phyloP scores from a whole-genome alignment of 345 rosid species.

The Corchorus olitorius region DNA sequence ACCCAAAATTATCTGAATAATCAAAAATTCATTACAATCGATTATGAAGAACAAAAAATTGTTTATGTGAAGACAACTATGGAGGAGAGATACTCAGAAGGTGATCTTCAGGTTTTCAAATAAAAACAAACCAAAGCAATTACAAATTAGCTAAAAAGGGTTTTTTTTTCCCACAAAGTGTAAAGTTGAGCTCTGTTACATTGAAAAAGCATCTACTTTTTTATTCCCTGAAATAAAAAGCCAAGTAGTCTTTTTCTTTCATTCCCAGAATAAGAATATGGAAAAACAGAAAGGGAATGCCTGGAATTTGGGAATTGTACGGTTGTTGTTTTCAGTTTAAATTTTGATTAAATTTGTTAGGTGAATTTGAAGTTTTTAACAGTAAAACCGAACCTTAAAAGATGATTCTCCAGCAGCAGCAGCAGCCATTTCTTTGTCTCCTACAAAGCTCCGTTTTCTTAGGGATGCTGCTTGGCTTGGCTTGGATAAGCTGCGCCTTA shows the following conservation, averaged over 20 bases:
- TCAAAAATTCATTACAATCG: not conserved
- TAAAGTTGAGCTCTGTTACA: slow-evolving; percentile 12
- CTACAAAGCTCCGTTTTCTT: slow-evolving; percentile 20
- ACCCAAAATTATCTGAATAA: slow-evolving; percentile 72
- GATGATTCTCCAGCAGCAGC: slow-evolving; percentile 14
- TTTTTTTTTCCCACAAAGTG: not conserved
- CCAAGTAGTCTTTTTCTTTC: slow-evolving; percentile 1
- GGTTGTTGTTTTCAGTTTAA: not conserved
- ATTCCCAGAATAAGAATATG: not conserved
- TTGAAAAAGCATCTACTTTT: slow-evolving; percentile 1
- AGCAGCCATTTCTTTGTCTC: slow-evolving; percentile 20
- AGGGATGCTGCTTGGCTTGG: slow-evolving; percentile 19
- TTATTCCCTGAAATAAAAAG: not conserved
- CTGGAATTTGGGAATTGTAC: not conserved
- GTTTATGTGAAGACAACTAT: not conserved
- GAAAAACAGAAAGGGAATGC: no score
- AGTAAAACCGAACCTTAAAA: slow-evolving; percentile 29
- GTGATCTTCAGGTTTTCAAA: not conserved
- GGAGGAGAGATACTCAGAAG: not conserved
- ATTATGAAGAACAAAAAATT: not conserved
- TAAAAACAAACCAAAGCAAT: slow-evolving; percentile 7
- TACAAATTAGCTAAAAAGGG: not conserved
- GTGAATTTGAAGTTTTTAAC: slow-evolving; percentile 10
- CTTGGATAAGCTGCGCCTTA: slow-evolving; percentile 16
- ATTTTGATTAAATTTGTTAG: not conserved